These are phyloP conservation scores for Daldinia loculata DNA, from an alignment of 495 filamentous ascomycete genomes.

Conservation along the genomic window DNA sequence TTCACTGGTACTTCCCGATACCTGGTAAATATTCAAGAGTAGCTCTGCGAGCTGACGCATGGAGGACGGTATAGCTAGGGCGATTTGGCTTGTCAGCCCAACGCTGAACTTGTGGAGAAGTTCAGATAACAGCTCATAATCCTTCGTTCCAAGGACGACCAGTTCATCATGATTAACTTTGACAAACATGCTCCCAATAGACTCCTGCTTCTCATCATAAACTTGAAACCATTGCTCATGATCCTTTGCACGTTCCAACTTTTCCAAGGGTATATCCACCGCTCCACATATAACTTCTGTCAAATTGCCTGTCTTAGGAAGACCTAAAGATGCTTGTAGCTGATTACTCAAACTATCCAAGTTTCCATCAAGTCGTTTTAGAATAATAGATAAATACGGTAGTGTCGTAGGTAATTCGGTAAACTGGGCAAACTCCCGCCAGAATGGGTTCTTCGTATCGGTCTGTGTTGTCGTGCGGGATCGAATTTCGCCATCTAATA, in stretches of 20 bases:
- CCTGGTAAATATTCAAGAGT: slow-evolving; percentile 94
- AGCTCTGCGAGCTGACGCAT: slow-evolving; percentile 83
- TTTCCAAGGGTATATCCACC: slow-evolving; percentile 85
- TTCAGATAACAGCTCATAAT: slow-evolving; percentile 86
- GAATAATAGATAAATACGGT: slow-evolving; percentile 79
- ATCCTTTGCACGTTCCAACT: slow-evolving; percentile 79
- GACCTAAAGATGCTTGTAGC: slow-evolving; percentile 53
- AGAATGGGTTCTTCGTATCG: slow-evolving; percentile 87
- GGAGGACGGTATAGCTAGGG: slow-evolving; percentile 77
- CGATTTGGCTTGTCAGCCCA: slow-evolving; percentile 85
- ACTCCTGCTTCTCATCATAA: slow-evolving; percentile 72
- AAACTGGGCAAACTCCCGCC: slow-evolving; percentile 93
- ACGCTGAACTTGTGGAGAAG: slow-evolving; percentile 84
- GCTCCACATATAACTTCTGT: slow-evolving; percentile 68
- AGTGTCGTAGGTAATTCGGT: slow-evolving; percentile 81
- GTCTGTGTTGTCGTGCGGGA: slow-evolving; percentile 84
- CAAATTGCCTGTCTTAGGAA: slow-evolving; percentile 49
- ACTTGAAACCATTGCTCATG: slow-evolving; percentile 92
- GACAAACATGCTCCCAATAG: slow-evolving; percentile 87
- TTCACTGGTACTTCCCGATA: slow-evolving; percentile 84
- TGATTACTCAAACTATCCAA: slow-evolving; percentile 54
- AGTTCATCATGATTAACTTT: slow-evolving; percentile 85
- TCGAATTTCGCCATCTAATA: slow-evolving; percentile 87
- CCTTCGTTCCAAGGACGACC: slow-evolving; percentile 83
- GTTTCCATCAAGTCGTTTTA: slow-evolving; percentile 73